Conservation (phyloP, 1,284 basidiomycete species). For the Pyrrhoderma noxium region DNA sequence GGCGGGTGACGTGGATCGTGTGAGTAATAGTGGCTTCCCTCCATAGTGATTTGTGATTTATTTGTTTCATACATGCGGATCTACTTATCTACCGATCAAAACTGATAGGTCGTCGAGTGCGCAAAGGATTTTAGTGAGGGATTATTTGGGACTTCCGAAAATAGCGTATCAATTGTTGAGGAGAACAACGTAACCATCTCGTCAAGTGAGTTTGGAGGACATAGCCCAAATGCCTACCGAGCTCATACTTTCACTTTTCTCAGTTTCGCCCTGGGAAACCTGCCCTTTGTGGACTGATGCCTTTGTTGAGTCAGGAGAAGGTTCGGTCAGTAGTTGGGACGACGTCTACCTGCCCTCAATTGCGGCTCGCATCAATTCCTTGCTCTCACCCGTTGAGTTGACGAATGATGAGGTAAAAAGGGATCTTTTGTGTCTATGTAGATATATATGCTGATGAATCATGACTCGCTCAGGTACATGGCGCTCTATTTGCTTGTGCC, state of each 20-base stretch:
- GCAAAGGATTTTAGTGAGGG: constrained; percentile 38
- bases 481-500: constrained; percentile 40
- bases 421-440: too few relatives aligned
- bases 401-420: constrained; percentile 24
- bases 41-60: not conserved
- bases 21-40: constrained; percentile 14
- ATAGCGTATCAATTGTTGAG: constrained; percentile 28
- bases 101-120: constrained; percentile 33
- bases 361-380: constrained; percentile 30
- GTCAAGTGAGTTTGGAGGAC: constrained; percentile 32
- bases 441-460: not conserved
- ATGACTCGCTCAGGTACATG: constrained; percentile 26
- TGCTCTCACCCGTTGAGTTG: constrained; percentile 30
- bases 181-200: constrained; percentile 35
- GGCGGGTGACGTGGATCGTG: constrained; percentile 37
- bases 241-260: not conserved
- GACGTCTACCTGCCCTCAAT: constrained; percentile 34
- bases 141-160: constrained; percentile 35
- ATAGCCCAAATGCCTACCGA: too few relatives aligned
- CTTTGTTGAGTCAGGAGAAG: constrained; percentile 26
- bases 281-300: constrained; percentile 36
- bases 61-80: not conserved
- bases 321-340: constrained; percentile 33
- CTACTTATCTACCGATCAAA: too few relatives aligned
- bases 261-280: constrained; percentile 25